These are phyloP conservation scores for Cryptosporidium muris DNA, from an alignment of 169 alveolate genomes.

Conservation along the genomic window DNA sequence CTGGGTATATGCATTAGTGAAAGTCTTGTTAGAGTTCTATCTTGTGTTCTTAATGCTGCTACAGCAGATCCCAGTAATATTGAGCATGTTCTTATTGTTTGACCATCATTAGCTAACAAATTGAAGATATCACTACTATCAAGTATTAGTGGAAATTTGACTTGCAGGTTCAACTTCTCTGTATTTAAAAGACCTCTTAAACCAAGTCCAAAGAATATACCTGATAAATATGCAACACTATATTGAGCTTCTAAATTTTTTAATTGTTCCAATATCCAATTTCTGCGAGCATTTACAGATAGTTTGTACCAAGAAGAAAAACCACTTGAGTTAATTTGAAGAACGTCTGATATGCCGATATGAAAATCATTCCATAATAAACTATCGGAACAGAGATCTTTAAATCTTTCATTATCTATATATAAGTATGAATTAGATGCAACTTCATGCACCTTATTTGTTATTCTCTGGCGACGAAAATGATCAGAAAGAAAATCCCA, in stretches of 20 bases:
- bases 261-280: conserved; percentile 52
- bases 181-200: conserved; percentile 28
- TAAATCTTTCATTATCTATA: conserved; percentile 49
- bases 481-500: conserved; percentile 21
- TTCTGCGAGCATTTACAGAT: background rate
- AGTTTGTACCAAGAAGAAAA: background rate
- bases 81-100: conserved; percentile 44
- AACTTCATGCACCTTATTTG: conserved; percentile 46
- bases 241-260: conserved; percentile 22
- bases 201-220: conserved; percentile 35
- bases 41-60: conserved; percentile 49
- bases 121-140: conserved; percentile 33
- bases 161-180: background rate
- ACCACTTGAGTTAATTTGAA: background rate
- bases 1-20: conserved; percentile 64
- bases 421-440: conserved; percentile 47
- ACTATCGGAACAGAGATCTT: conserved; percentile 42
- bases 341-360: conserved; percentile 19
- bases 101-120: conserved; percentile 49
- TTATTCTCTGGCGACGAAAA: conserved; percentile 21
- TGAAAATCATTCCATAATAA: conserved; percentile 66
- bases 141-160: conserved; percentile 39
- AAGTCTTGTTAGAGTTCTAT: conserved; percentile 17
- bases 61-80: conserved; percentile 45
- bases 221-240: conserved; percentile 33